A percentile compares a stretch with the other conserved stretches of the same genome.
Evolutionary conservation across 139 green algal species (phyloP).

Genomic region (Volvox reticuliferus): DNA sequence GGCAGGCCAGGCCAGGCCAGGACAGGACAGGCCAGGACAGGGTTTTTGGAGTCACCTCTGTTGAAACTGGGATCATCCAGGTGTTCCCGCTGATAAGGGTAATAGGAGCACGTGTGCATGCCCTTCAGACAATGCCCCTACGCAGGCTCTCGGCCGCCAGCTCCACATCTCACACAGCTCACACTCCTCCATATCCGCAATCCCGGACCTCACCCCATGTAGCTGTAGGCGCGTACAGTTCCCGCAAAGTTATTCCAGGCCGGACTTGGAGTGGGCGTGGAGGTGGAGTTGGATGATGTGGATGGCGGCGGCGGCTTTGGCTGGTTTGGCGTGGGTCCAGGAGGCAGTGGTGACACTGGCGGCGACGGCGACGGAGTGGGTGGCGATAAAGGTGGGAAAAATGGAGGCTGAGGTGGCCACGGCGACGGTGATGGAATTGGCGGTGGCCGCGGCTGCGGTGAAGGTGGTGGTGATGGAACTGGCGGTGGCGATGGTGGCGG

Average conservation of each 20-base stretch:
- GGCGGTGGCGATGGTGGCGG: neutral
- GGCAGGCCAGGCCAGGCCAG: too few species aligned
- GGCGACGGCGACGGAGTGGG: neutral
- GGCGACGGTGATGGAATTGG: neutral
- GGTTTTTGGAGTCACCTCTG: neutral
- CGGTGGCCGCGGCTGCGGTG: neutral
- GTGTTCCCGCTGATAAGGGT: too few species aligned
- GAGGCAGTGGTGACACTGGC: neutral
- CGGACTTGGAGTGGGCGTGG: neutral
- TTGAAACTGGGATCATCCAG: neutral
- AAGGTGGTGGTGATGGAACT: neutral
- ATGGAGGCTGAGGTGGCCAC: neutral
- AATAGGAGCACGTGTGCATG: neutral
- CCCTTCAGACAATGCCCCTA: neutral
- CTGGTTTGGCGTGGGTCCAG: neutral
- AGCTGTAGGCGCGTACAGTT: conserved; percentile 17
- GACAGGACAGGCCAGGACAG: too few species aligned
- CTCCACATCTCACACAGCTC: neutral
- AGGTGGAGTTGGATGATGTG: too few species aligned
- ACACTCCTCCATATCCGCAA: neutral
- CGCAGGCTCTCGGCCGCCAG: neutral
- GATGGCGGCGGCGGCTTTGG: neutral
- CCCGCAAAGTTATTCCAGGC: conserved; percentile 4
- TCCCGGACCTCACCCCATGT: neutral
- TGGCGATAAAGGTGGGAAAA: neutral